Evolutionary conservation across 257 asterid species (phyloP).

Genomic region (Primulina tabacum): DNA sequence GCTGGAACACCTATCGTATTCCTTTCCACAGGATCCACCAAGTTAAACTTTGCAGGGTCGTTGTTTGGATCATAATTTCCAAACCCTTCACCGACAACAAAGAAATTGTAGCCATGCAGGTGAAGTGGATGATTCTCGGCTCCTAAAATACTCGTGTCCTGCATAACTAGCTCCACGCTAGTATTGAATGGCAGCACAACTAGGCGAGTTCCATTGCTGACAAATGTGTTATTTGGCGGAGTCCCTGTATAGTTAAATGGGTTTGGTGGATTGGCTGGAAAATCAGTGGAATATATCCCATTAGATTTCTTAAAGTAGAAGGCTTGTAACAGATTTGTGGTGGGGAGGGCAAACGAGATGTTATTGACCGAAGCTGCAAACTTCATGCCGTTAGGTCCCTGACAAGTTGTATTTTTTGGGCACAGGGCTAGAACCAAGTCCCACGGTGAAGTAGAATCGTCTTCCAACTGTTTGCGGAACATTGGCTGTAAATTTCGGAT

Average conservation of each 20-base stretch:
- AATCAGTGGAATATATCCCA: constrained; percentile 54
- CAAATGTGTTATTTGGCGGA: constrained; percentile 56
- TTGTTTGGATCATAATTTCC: constrained; percentile 50
- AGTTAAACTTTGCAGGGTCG: constrained; percentile 53
- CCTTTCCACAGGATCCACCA: constrained; percentile 66
- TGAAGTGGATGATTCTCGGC: constrained; percentile 76
- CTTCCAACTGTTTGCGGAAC: constrained; percentile 51
- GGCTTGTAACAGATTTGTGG: constrained; percentile 56
- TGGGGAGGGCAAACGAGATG: constrained; percentile 52
- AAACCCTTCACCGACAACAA: constrained; percentile 59
- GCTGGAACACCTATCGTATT: constrained; percentile 64
- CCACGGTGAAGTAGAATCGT: constrained; percentile 45
- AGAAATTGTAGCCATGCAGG: constrained; percentile 71
- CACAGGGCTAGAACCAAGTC: constrained; percentile 66
- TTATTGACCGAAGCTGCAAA: constrained; percentile 60
- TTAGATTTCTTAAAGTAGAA: constrained; percentile 36
- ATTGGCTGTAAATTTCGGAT: constrained; percentile 42
- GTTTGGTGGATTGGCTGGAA: constrained; percentile 43
- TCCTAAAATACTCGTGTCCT: constrained; percentile 70
- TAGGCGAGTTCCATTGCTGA: constrained; percentile 45
- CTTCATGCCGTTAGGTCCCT: constrained; percentile 65
- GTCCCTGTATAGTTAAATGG: constrained; percentile 67
- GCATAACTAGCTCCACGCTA: constrained; percentile 60
- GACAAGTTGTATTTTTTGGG: constrained; percentile 50
- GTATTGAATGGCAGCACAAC: constrained; percentile 52